phyloP scores from a whole-genome alignment of 495 filamentous ascomycete species.

The Penicillium verhagenii region DNA sequence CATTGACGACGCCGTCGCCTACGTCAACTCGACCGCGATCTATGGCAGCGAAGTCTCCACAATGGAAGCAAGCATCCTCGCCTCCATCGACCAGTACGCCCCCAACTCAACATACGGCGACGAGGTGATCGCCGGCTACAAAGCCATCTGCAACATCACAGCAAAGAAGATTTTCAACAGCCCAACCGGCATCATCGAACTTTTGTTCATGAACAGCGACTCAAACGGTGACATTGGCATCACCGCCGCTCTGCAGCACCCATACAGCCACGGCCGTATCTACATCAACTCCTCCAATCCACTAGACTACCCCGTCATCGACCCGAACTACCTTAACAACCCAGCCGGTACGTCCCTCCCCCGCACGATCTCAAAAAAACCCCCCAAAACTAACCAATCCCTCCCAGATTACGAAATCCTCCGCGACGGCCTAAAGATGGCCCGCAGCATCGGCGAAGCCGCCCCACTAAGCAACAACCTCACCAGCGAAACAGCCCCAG shows the following conservation, averaged over 20 bases:
- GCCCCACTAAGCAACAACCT: conserved; percentile 22
- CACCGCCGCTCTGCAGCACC: conserved; percentile 37
- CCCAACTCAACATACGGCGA: conserved; percentile 29
- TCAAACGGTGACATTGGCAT: conserved; percentile 33
- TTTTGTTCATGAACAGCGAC: conserved; percentile 36
- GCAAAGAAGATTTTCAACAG: conserved; percentile 28
- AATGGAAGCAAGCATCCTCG: conserved; percentile 19
- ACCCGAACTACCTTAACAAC: conserved; percentile 33
- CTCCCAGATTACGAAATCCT: conserved; percentile 34
- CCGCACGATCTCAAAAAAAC: neutral
- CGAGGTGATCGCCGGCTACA: conserved; percentile 31
- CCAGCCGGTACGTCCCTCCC: conserved; percentile 23
- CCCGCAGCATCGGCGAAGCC: conserved; percentile 27
- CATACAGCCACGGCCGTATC: conserved; percentile 34
- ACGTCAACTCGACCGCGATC: conserved; percentile 27
- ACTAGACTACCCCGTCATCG: conserved; percentile 36
- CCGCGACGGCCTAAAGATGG: conserved; percentile 32
- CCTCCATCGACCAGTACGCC: conserved; percentile 14
- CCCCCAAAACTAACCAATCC: neutral
- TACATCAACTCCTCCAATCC: conserved; percentile 38
- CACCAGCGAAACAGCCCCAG: conserved; percentile 26
- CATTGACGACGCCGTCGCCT: conserved; percentile 33
- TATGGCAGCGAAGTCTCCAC: conserved; percentile 17
- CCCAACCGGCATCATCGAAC: conserved; percentile 27
- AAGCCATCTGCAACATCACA: conserved; percentile 33